Evolutionary conservation across 2,329 filamentous ascomycete species (phyloP).

Genomic region (Fusarium sp.): DNA sequence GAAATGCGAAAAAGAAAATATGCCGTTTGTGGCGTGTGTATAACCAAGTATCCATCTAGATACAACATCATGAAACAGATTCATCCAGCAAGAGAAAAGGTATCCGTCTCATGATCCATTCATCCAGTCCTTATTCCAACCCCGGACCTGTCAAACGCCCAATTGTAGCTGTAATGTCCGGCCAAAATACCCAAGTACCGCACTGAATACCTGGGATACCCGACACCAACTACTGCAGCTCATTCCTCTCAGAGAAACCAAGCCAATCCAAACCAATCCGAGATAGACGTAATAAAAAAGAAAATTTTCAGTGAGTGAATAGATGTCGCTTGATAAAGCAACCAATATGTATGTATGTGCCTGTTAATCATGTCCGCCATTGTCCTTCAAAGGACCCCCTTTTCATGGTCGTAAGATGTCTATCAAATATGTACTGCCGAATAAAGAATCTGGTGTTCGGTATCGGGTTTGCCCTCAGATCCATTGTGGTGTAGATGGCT

Average conservation of each 20-base stretch:
- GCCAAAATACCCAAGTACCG: conserved; percentile 5
- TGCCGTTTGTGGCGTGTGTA: conserved; percentile 43
- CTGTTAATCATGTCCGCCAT: conserved; percentile 30
- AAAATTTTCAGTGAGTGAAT: conserved; percentile 34
- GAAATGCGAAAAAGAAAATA: conserved; percentile 33
- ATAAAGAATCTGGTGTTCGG: conserved; percentile 38
- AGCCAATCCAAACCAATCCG: conserved; percentile 19
- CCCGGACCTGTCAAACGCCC: conserved; percentile 46
- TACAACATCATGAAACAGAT: conserved; percentile 47
- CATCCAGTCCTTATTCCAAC: conserved; percentile 26
- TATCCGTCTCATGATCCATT: conserved; percentile 37
- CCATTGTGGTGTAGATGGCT: conserved; percentile 59
- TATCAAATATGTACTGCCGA: conserved; percentile 53
- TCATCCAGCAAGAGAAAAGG: conserved; percentile 36
- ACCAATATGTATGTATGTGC: conserved; percentile 29
- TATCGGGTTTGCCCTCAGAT: conserved; percentile 55
- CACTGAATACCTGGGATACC: conserved; percentile 23
- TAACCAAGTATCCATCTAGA: conserved; percentile 45
- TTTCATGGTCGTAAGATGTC: conserved; percentile 46
- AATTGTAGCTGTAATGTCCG: conserved; percentile 17
- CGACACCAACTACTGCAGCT: conserved; percentile 25
- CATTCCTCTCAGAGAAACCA: conserved; percentile 23
- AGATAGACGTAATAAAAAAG: conserved; percentile 35
- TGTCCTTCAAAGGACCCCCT: conserved; percentile 33
- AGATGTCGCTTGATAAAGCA: conserved; percentile 28